A percentile compares a stretch with the other conserved stretches of the same genome.
phyloP scores from a whole-genome alignment of 1,284 basidiomycete species.

The Chondrostereum purpureum region DNA sequence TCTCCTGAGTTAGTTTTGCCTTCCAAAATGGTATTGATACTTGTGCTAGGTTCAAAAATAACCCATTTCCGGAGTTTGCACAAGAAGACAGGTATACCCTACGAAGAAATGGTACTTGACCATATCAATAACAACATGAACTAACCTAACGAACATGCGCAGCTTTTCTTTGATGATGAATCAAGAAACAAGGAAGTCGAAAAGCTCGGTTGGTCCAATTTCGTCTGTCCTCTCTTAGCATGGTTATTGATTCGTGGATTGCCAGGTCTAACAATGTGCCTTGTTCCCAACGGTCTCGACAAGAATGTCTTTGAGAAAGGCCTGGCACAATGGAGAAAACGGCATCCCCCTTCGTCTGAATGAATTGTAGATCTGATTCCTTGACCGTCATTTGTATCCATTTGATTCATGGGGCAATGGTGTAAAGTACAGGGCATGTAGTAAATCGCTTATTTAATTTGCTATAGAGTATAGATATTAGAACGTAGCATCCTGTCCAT shows the following conservation, averaged over 20 bases:
- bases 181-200: constrained; percentile 72
- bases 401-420: too few relatives aligned
- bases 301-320: constrained; percentile 54
- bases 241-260: too few relatives aligned
- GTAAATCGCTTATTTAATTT: too few relatives aligned
- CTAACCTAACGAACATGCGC: constrained; percentile 5
- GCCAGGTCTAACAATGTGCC: constrained; percentile 66
- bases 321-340: constrained; percentile 53
- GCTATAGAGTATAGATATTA: neutral
- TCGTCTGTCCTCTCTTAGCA: neutral
- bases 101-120: constrained; percentile 74
- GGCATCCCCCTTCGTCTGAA: constrained; percentile 20
- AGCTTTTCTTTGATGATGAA: constrained; percentile 87
- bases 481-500: constrained; percentile 6
- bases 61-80: constrained; percentile 76
- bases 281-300: constrained; percentile 48
- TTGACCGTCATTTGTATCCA: too few relatives aligned
- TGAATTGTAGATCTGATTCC: neutral
- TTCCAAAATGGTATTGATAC: constrained; percentile 1
- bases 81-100: constrained; percentile 74
- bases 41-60: constrained; percentile 65
- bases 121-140: too few relatives aligned
- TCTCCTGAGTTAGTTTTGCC: neutral
- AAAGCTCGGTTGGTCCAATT: constrained; percentile 41
- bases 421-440: too few relatives aligned